These are phyloP conservation scores for Vinca minor DNA, from an alignment of 257 asterid species.

Conservation along the genomic window DNA sequence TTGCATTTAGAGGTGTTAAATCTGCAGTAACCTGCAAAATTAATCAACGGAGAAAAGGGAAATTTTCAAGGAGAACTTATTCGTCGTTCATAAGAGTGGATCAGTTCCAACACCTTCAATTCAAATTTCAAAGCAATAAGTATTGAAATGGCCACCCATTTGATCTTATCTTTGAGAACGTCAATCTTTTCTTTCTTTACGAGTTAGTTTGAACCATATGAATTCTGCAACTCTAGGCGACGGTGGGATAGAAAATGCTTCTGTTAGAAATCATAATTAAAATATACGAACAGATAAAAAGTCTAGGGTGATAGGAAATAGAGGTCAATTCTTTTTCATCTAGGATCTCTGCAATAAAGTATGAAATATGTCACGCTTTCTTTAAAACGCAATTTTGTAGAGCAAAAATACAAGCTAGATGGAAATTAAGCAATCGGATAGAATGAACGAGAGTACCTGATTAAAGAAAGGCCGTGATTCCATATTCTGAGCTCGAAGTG, in stretches of 20 bases:
- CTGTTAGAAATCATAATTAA: neutral
- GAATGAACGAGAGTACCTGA: slow-evolving; percentile 35
- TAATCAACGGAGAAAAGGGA: neutral
- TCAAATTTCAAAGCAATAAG: neutral
- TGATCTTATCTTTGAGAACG: no score
- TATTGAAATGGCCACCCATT: neutral
- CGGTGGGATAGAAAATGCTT: no score
- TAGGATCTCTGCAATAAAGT: neutral
- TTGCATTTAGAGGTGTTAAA: slow-evolving; percentile 61
- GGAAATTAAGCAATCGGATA: neutral
- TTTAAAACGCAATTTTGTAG: neutral
- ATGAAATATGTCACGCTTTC: neutral
- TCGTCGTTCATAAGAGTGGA: neutral
- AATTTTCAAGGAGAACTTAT: neutral
- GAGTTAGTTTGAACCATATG: no score
- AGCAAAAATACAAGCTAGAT: neutral
- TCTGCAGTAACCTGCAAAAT: slow-evolving; percentile 68
- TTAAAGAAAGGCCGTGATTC: slow-evolving; percentile 73
- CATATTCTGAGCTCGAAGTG: slow-evolving; percentile 81
- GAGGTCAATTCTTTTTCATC: neutral
- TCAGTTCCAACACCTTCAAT: neutral
- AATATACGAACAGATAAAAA: no score
- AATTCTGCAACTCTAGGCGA: no score
- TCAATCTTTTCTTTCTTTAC: no score
- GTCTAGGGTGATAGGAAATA: neutral